Evolutionary conservation across 768 basidiomycete genomes (phyloP).

Genomic region (Lactarius vividus): DNA sequence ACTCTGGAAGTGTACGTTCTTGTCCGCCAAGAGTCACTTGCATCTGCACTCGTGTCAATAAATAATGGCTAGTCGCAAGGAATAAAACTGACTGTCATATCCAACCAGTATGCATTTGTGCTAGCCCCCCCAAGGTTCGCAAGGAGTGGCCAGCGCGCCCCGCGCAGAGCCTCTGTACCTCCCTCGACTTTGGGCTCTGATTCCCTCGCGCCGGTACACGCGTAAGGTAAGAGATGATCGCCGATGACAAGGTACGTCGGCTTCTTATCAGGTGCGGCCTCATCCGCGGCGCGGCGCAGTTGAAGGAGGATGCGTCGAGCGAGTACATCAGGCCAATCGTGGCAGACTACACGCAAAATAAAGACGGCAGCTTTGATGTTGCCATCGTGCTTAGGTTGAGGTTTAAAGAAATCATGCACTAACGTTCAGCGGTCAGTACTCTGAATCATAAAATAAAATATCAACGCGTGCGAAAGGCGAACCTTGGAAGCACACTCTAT

Average conservation of each 20-base stretch:
- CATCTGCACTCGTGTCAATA: conserved; percentile 45
- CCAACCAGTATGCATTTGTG: conserved; percentile 68
- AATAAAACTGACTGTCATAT: conserved; percentile 50
- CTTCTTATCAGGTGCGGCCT: conserved; percentile 16
- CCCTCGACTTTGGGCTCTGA: conserved; percentile 38
- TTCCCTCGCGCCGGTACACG: conserved; percentile 40
- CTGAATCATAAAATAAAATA: neutral
- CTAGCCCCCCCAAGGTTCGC: conserved; percentile 72
- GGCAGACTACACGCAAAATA: conserved; percentile 66
- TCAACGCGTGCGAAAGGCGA: conserved; percentile 7
- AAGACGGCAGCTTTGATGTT: conserved; percentile 55
- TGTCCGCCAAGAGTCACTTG: conserved; percentile 64
- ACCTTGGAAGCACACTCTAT: conserved; percentile 28
- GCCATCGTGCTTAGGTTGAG: conserved; percentile 39
- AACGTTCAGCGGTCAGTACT: conserved; percentile 1
- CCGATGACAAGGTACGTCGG: conserved; percentile 64
- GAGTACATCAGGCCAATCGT: conserved; percentile 72
- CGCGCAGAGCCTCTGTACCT: conserved; percentile 51
- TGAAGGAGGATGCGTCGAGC: conserved; percentile 45
- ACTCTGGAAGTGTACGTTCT: conserved; percentile 64
- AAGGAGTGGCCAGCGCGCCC: conserved; percentile 59
- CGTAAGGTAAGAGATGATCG: conserved; percentile 69
- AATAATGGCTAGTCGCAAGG: neutral
- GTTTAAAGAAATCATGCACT: conserved; percentile 77
- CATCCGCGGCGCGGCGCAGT: conserved; percentile 40